A percentile compares a stretch with the other conserved stretches of the same genome.
phyloP scores from a whole-genome alignment of 2,329 filamentous ascomycete species.

The Fusarium virguliforme region DNA sequence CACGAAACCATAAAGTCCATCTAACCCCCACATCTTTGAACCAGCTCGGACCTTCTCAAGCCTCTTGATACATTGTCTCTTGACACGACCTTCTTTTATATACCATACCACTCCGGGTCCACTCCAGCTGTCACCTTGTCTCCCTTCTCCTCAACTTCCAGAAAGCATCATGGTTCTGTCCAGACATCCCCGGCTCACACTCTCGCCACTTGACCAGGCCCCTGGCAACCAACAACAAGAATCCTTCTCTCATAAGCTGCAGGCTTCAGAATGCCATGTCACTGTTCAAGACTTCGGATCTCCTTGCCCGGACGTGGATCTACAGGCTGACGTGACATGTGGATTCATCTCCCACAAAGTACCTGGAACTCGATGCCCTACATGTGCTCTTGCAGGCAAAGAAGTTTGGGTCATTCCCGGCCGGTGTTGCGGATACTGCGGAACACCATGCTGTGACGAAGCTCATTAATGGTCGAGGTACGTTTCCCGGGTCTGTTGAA shows the following conservation, averaged over 20 bases:
- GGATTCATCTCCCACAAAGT: slow-evolving; percentile 53
- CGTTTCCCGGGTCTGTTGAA: not conserved
- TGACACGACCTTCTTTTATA: slow-evolving; percentile 22
- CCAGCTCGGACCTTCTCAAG: slow-evolving; percentile 32
- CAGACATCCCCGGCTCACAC: slow-evolving; percentile 14
- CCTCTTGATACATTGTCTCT: slow-evolving; percentile 36
- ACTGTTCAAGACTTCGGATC: not conserved
- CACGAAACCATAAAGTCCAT: slow-evolving; percentile 56
- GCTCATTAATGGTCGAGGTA: slow-evolving; percentile 22
- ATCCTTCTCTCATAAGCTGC: not conserved
- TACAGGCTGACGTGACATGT: not conserved
- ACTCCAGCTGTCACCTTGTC: slow-evolving; percentile 6
- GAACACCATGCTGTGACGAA: slow-evolving; percentile 59
- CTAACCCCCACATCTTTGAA: slow-evolving; percentile 50
- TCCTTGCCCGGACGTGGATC: slow-evolving; percentile 8
- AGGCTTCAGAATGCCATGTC: slow-evolving; percentile 3
- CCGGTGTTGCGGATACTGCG: slow-evolving; percentile 66
- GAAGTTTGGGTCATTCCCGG: slow-evolving; percentile 72
- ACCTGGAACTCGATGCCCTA: slow-evolving; percentile 69
- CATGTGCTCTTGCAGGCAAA: slow-evolving; percentile 64
- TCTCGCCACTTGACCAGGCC: not conserved
- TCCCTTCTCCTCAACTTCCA: not conserved
- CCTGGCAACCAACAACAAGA: slow-evolving; percentile 12
- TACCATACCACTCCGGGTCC: not conserved
- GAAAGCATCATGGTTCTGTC: slow-evolving; percentile 32